A percentile compares a stretch with the other conserved stretches of the same genome.
Conservation (phyloP, 2,329 filamentous ascomycete species). For the Fusarium secorum region DNA sequence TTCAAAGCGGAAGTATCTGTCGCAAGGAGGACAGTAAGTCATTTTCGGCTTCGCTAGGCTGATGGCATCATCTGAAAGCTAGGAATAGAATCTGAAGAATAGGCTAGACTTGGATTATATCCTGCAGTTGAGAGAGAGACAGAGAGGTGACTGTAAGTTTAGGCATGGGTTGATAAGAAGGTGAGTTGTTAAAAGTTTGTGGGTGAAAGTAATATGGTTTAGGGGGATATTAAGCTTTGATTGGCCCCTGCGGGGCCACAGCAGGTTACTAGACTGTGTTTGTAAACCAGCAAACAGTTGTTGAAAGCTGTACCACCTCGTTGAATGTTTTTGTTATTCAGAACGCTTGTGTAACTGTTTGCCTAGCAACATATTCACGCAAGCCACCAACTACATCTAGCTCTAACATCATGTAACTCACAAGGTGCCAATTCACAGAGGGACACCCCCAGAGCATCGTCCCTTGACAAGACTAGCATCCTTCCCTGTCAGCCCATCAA, state of each 20-base stretch:
- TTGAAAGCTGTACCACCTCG: background rate
- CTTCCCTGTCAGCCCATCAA: constrained; percentile 73
- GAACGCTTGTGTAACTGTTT: background rate
- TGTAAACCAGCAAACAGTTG: background rate
- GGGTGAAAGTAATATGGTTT: background rate
- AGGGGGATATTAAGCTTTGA: too few relatives aligned
- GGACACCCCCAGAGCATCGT: constrained; percentile 35
- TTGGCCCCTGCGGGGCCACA: background rate
- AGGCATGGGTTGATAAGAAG: background rate
- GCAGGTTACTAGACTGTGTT: background rate
- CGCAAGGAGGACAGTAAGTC: background rate
- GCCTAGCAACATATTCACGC: background rate
- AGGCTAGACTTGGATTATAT: too few relatives aligned
- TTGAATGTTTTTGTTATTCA: background rate
- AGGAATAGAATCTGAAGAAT: background rate
- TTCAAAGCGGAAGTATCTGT: background rate
- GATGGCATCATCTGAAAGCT: background rate
- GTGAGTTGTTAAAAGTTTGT: background rate
- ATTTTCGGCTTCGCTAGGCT: background rate
- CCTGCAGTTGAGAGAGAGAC: background rate
- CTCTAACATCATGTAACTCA: background rate
- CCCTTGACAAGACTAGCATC: constrained; percentile 54
- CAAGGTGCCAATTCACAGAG: background rate
- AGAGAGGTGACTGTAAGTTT: background rate
- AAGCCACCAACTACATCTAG: background rate